Evolutionary conservation across 495 filamentous ascomycete genomes (phyloP), one percentile per base, ranked within the genome.

Genomic region (Pseudoneurospora amorphoporcata): DNA sequence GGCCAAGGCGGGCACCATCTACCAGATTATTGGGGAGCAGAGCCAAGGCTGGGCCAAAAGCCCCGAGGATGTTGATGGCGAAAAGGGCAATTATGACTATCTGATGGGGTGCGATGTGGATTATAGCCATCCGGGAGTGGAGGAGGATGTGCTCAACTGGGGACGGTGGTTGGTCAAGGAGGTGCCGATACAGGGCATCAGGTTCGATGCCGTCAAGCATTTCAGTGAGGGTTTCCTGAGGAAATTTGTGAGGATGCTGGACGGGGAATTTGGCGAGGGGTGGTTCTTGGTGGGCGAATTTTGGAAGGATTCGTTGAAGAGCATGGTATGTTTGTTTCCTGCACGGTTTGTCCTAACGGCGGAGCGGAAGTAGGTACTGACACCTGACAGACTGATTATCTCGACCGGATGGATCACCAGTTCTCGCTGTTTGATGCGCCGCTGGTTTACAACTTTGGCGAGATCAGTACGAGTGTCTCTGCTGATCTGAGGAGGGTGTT

Each of bases 191-290:
- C 83, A 84, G 73, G 92, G 91, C 8, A 89, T 94, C 75, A 84
- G 91, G 8, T 84, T 94, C n/a, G 91, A 94, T 78, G 91, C 91
- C 16, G 87, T 89, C 23, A 90, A 92, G 77, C 92, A 94, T 80
- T 91, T 89, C 77, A 90, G 87, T 14, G 84, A 87, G 69, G 82
- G 83, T 1, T 93, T 93, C 76, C 86, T 91, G 19, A 83, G 83
- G 39, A 82, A 86, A 4, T 91, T 92, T 73, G 84, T 92, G 38
- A 76, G 80, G 3, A 79, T 85, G 69, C 74, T 92, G 45, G 84
- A 88, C 39, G 77, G 84, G 38, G 79, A 77, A 1, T 79, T 83
- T 68, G 87, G 86, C 12, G 74, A 81, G 5, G 84, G 88, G 9
- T 89, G 86, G 78, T 91, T 92, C 74, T 83, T 91, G 40, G 89